A percentile compares a stretch with the other conserved stretches of the same genome.
Conservation (phyloP, 208 protist species). For the Acanthamoeba royreba region DNA sequence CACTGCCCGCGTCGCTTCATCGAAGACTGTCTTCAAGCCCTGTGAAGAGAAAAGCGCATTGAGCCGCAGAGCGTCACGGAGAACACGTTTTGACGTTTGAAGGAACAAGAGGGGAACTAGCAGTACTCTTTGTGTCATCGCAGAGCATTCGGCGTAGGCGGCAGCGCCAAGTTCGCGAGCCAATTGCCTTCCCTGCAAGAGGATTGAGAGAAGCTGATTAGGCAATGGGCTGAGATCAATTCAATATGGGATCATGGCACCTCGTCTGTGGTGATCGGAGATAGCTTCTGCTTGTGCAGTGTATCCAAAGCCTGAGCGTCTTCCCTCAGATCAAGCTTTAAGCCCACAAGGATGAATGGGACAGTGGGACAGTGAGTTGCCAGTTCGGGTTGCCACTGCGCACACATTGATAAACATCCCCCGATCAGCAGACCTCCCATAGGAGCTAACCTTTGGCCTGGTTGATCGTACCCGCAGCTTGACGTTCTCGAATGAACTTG, state of each 20-base stretch:
- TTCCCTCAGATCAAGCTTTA: slow-evolving; percentile 20
- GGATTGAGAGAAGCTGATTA: no score
- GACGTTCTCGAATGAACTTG: slow-evolving; percentile 76
- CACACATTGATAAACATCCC: background rate
- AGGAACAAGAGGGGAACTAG: background rate
- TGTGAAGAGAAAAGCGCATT: background rate
- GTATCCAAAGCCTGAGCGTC: background rate
- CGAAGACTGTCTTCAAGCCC: background rate
- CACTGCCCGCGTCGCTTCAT: background rate
- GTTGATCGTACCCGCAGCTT: background rate
- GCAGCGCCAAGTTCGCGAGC: background rate
- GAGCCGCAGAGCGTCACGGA: no score
- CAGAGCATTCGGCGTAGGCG: background rate
- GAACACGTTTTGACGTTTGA: background rate
- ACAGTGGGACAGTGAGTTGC: background rate
- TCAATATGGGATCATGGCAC: no score
- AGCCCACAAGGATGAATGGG: slow-evolving; percentile 20
- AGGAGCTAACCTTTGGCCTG: no score
- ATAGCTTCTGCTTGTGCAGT: slow-evolving; percentile 33
- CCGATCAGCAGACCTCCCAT: background rate
- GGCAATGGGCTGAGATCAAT: no score
- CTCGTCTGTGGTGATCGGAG: background rate
- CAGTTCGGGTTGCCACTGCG: slow-evolving; percentile 16
- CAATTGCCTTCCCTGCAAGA: background rate
- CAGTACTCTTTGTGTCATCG: background rate